Evolutionary conservation across 345 rosid genomes (phyloP), one percentile per base, ranked within the genome.

Genomic region (Syzygium oleosum): DNA sequence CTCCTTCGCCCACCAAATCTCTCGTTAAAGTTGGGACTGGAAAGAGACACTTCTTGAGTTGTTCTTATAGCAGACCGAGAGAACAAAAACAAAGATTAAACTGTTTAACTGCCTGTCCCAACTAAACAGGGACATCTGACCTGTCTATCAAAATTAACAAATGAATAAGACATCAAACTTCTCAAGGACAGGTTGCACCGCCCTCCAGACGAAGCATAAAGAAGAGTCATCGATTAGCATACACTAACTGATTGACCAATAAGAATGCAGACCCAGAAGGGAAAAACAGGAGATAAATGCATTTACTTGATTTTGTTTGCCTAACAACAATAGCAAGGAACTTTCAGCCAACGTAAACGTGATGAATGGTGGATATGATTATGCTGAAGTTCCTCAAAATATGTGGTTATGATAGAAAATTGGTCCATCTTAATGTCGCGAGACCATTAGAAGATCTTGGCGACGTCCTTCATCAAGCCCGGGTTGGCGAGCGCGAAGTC

Each of bases 391-490:
- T 53, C 86, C 56, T 29, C 49, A 21, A 52, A 52, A 10, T 25
- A 46, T 13, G 34, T 84, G 54, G 23, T 84, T 52, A 29, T 53
- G 86, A 84, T 52, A 73, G 49, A 38, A 34, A 73, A 19, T 73
- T 11, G 65, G 55, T 84, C 34, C 8, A 25, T 54, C 11, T n/a
- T 49, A 49, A 84, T 84, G 61, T 84, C n/a, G 1, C 34, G 11
- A 84, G 63, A 14, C 41, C 15, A 43, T 58, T 63, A 97, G 87
- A 95, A 95, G 78, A 97, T 92, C 91, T 97, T 95, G 58, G 99
- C 98, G 31, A 95, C 98, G 88, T 97, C 98, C 89, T 93, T 97
- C 91, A 97, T 95, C 68, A 97, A 90, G 59, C 97, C 98, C 25
- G 92, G 93, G 89, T 97, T 97, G 43, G 95, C 96, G 7, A 51